Base-by-base conservation (phyloP, 139 green algal genomes). In the Chlamydomonas urium region DNA sequence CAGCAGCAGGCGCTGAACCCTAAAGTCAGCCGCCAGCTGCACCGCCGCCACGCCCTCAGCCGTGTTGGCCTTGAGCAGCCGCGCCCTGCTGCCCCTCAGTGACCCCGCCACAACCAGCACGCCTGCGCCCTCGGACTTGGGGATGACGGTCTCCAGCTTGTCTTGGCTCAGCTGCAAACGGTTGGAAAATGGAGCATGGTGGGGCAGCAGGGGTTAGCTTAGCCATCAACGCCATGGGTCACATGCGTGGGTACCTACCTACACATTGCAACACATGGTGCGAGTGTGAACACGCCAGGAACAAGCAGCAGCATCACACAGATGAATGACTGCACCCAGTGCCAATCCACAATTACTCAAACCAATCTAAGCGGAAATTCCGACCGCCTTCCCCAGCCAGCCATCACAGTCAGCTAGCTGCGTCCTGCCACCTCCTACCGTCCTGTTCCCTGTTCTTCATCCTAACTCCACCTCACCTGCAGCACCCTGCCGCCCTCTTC, bases 91-190 rank as follows among this genome's bases (percentile, higher is more conserved):
- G 23, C 90, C 90, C 36, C 78, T 75, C 47, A 84, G 78, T 67
- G 53, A 6, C 4, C 90, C 90, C 1, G 29, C 42, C 47, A 96
- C 73, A 34, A 96, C 76, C 63, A 92, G 66, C 57, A 96, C 69
- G 1, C 66, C 59, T 0, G 76, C 74, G 36, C 90, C 90, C 35
- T 85, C 69, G 1, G 68, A 74, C 26, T 80, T 86, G 24, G 90
- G 90, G 26, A 96, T 79, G 45, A 93, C 86, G 17, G 90, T 96
- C 82, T 96, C 90, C 45, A 96, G 70, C 47, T 78, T 62, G 0
- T 62, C 66, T 69, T 95, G 77, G 1, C 58, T 56, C 38, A 92
- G 29, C 68, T 83, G 75, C 71, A 75, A 50, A 14, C 42, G 14
- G 42, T 8, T 24, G 42, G 42, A 14, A 50, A 14, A 14, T 8